These are phyloP conservation scores for Arctium lappa DNA, from an alignment of 129 eudicot species.

Conservation along the genomic window DNA sequence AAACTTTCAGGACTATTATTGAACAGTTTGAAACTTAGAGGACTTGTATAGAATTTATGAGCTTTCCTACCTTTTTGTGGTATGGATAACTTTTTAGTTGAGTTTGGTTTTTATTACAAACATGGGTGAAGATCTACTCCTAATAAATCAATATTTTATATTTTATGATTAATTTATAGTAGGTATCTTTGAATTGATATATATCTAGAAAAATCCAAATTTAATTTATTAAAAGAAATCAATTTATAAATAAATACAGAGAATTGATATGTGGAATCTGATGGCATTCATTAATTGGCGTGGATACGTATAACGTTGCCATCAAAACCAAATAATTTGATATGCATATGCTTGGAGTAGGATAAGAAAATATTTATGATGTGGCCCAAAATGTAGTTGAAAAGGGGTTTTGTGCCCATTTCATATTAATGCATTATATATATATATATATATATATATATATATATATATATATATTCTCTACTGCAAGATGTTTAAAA, in stretches of 20 bases:
- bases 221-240: not conserved
- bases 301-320: not conserved
- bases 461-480: no score
- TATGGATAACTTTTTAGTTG: no score
- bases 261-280: not conserved
- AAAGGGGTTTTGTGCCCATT: constrained; percentile 22
- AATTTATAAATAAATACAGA: not conserved
- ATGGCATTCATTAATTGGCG: not conserved
- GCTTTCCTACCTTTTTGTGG: not conserved
- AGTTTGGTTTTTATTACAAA: not conserved
- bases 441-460: no score
- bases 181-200: no score
- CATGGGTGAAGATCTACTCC: not conserved
- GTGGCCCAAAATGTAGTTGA: constrained; percentile 35
- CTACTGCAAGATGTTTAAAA: no score
- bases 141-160: not conserved
- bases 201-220: not conserved
- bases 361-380: constrained; percentile 35
- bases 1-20: no score
- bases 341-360: constrained; percentile 14
- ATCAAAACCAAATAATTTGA: constrained; percentile 22
- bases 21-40: no score
- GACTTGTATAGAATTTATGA: no score
- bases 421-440: constrained; percentile 5
- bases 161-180: no score